A percentile compares a stretch with the other conserved stretches of the same genome.
phyloP scores from a whole-genome alignment of 78 protist species.

The slime mould (Dictyostelium discoideum) region DNA sequence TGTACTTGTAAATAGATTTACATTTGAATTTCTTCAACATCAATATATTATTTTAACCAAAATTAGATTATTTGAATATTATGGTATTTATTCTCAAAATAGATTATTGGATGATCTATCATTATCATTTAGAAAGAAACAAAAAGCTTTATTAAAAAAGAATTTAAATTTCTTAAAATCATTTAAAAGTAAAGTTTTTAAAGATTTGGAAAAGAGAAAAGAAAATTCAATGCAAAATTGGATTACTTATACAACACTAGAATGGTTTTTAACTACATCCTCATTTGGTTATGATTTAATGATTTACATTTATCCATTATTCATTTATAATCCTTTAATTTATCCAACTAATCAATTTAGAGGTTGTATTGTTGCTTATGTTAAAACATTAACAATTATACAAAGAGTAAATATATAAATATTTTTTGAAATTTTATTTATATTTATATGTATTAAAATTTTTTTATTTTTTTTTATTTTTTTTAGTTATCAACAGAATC shows the following conservation, averaged over 20 bases:
- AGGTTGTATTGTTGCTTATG: constrained; percentile 16
- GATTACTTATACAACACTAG: neutral
- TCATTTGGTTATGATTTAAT: constrained; percentile 17
- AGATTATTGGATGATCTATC: constrained; percentile 9
- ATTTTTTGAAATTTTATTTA: too few species aligned
- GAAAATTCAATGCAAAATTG: constrained; percentile 18
- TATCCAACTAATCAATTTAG: constrained; percentile 32
- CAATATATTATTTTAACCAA: constrained; percentile 2
- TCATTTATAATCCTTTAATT: constrained; percentile 1
- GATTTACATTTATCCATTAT: constrained; percentile 26
- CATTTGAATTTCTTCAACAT: constrained; percentile 1
- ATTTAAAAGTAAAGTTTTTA: neutral
- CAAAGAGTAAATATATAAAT: neutral
- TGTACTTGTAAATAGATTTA: neutral
- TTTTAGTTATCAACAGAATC: constrained; percentile 4
- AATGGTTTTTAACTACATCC: constrained; percentile 12
- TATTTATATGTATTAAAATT: too few species aligned
- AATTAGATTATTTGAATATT: neutral
- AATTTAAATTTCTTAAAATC: neutral
- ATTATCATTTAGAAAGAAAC: neutral
- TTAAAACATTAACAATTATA: constrained; percentile 21
- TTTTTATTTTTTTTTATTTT: neutral
- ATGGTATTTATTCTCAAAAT: neutral
- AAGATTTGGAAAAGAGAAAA: neutral
- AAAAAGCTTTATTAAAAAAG: neutral